Conservation (phyloP, 768 basidiomycete species). For the Solioccasus polychromus region DNA sequence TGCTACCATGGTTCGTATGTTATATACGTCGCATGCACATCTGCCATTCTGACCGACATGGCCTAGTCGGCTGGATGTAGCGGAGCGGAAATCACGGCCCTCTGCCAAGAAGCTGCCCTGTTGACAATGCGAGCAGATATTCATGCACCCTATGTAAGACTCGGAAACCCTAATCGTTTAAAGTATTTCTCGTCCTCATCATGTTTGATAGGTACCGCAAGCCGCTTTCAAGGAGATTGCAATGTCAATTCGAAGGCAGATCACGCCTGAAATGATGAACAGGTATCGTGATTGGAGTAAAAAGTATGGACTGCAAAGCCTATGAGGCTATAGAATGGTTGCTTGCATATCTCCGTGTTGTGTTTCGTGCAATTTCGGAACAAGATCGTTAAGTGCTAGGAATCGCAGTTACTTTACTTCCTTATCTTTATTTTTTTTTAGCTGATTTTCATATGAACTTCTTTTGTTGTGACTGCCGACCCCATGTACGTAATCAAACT, state of each 20-base stretch:
- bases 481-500: too few relatives aligned
- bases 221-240: conserved; percentile 75
- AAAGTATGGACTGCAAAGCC: conserved; percentile 21
- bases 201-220: conserved; percentile 59
- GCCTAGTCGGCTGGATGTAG: conserved; percentile 90
- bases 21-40: not conserved
- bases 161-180: not conserved
- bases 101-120: conserved; percentile 96
- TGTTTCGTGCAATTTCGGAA: too few relatives aligned
- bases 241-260: conserved; percentile 67
- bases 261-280: conserved; percentile 74
- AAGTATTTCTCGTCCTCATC: not conserved
- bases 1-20: conserved; percentile 57
- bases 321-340: too few relatives aligned
- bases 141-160: conserved; percentile 66
- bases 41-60: conserved; percentile 5
- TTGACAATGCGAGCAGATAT: conserved; percentile 89
- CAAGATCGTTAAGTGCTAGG: too few relatives aligned
- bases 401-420: not conserved
- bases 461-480: too few relatives aligned
- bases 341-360: too few relatives aligned
- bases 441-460: too few relatives aligned
- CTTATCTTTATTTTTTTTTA: not conserved
- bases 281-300: conserved; percentile 73
- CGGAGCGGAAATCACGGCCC: conserved; percentile 86